Conservation (phyloP, 495 filamentous ascomycete species). For the Niebla homalea region DNA sequence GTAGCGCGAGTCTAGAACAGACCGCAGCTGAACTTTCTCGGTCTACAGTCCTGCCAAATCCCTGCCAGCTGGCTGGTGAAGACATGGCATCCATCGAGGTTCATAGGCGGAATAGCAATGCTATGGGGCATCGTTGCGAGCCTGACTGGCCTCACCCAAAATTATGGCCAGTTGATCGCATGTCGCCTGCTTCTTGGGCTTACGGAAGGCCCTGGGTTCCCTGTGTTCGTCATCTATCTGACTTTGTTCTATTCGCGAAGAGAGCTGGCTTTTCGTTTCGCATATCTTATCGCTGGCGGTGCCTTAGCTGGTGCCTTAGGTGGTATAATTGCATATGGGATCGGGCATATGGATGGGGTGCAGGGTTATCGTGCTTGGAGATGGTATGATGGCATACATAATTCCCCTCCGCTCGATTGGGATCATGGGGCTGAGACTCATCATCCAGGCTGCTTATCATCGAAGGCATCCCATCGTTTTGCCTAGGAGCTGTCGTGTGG, state of each 20-base stretch:
- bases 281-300: conserved; percentile 30
- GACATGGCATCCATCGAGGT: conserved; percentile 31
- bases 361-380: conserved; percentile 31
- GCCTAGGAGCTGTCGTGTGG: conserved; percentile 36
- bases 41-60: conserved; percentile 21
- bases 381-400: conserved; percentile 13
- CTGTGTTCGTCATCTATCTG: conserved; percentile 41
- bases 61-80: conserved; percentile 34
- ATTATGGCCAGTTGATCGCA: conserved; percentile 35
- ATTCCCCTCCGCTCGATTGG: background rate
- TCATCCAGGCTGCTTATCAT: conserved; percentile 34
- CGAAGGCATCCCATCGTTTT: conserved; percentile 38
- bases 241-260: conserved; percentile 37
- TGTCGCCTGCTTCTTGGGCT: conserved; percentile 49
- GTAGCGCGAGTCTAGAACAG: no score
- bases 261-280: conserved; percentile 32
- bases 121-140: conserved; percentile 41
- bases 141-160: conserved; percentile 39
- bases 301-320: conserved; percentile 33
- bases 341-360: conserved; percentile 33
- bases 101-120: conserved; percentile 26
- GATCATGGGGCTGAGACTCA: background rate
- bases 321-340: conserved; percentile 31
- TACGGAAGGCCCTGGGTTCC: conserved; percentile 59
- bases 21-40: background rate